These are phyloP conservation scores for Aspergillus bertholletiae DNA, from an alignment of 495 filamentous ascomycete species.

Conservation along the genomic window DNA sequence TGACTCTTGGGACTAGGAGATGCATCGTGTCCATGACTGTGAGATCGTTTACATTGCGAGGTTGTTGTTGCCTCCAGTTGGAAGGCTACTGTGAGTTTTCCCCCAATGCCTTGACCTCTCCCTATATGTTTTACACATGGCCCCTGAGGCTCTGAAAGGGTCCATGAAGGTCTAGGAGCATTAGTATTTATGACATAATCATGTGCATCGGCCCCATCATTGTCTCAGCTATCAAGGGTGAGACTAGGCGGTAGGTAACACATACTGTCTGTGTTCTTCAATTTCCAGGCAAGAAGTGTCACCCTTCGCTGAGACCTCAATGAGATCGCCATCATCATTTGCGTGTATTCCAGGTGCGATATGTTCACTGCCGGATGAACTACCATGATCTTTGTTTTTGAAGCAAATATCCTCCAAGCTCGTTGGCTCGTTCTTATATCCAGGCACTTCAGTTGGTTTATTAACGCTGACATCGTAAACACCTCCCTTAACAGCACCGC, in stretches of 20 bases:
- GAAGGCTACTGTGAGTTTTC: slow-evolving; percentile 28
- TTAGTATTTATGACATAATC: neutral
- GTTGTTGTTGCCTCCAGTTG: slow-evolving; percentile 2
- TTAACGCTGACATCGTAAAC: too few species aligned
- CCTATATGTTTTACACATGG: slow-evolving; percentile 6
- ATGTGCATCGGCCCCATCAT: neutral
- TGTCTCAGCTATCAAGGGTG: neutral
- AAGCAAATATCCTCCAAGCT: too few species aligned
- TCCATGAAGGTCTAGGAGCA: neutral
- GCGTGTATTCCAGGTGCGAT: too few species aligned
- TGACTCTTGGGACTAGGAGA: neutral
- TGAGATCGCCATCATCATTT: too few species aligned
- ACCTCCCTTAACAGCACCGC: too few species aligned
- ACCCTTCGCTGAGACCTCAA: too few species aligned
- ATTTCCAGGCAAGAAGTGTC: too few species aligned
- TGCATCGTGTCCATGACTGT: neutral
- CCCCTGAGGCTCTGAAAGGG: neutral
- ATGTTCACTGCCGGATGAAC: too few species aligned
- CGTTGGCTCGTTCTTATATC: neutral
- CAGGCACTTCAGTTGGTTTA: too few species aligned
- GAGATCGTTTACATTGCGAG: neutral
- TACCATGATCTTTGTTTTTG: too few species aligned
- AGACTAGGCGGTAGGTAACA: neutral
- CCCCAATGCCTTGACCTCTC: slow-evolving; percentile 25
- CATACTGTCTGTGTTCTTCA: neutral